Conservation (phyloP, 2,329 filamentous ascomycete genomes). For the Colletotrichum agaves region DNA sequence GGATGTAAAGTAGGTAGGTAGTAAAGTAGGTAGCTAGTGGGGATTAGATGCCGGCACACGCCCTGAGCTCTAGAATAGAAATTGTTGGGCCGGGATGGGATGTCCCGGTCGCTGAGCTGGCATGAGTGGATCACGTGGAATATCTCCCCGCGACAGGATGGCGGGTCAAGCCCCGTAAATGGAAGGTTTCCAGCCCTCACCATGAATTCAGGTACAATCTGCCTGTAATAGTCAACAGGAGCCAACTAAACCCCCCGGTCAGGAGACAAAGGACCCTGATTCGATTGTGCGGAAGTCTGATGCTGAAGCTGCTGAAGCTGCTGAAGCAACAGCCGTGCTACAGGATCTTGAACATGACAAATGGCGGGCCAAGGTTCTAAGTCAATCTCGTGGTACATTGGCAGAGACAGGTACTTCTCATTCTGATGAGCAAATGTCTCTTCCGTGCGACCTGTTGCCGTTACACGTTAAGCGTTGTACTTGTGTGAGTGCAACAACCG, state of each 20-base stretch:
- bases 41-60: background rate
- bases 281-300: background rate
- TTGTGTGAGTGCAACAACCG: background rate
- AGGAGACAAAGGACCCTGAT: background rate
- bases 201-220: background rate
- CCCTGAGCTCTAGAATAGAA: slow-evolving; percentile 24
- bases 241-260: background rate
- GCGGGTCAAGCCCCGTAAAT: slow-evolving; percentile 5
- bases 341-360: slow-evolving; percentile 8
- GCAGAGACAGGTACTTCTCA: background rate
- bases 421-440: no score
- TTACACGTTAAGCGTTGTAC: slow-evolving; percentile 5
- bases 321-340: background rate
- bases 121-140: slow-evolving; percentile 32
- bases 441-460: no score
- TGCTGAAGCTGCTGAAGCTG: background rate
- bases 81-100: slow-evolving; percentile 21
- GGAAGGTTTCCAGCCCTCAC: background rate
- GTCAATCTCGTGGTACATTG: slow-evolving; percentile 13
- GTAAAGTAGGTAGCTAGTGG: no score
- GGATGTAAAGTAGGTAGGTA: no score
- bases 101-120: slow-evolving; percentile 25
- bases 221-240: background rate
- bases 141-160: slow-evolving; percentile 28
- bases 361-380: slow-evolving; percentile 9